Conservation (phyloP, 768 basidiomycete genomes). For the Boletus subcaerulescens region DNA sequence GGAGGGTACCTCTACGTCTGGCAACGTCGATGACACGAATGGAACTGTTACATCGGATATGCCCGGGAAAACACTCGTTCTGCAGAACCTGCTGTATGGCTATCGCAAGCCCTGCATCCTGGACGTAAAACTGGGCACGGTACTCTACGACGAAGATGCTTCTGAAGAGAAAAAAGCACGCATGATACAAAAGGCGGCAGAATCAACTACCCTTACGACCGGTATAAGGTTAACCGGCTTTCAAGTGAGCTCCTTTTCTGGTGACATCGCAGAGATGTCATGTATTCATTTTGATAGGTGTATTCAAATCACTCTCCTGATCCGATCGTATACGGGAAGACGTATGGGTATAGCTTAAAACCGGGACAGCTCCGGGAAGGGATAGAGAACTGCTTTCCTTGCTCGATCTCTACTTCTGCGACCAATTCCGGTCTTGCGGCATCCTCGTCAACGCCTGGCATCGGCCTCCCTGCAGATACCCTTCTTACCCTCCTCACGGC, state of each 20-base stretch:
- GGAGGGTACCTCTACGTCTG: constrained; percentile 60
- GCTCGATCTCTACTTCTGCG: constrained; percentile 25
- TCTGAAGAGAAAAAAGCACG: constrained; percentile 70
- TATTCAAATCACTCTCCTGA: constrained; percentile 57
- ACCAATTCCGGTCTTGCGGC: constrained; percentile 5
- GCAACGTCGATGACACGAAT: not conserved
- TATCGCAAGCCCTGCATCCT: constrained; percentile 84
- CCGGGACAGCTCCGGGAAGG: constrained; percentile 70
- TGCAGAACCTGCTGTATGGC: constrained; percentile 75
- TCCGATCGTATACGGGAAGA: constrained; percentile 65
- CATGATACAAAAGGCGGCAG: constrained; percentile 68
- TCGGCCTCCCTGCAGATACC: constrained; percentile 53
- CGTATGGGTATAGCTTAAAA: constrained; percentile 76
- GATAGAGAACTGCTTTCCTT: constrained; percentile 76
- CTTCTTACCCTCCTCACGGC: constrained; percentile 57
- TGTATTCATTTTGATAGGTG: constrained; percentile 46
- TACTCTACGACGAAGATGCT: constrained; percentile 72
- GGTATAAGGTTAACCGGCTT: constrained; percentile 88
- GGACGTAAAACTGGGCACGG: constrained; percentile 91
- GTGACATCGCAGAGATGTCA: not conserved
- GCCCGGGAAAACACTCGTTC: constrained; percentile 63
- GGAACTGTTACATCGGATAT: not conserved
- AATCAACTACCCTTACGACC: constrained; percentile 70
- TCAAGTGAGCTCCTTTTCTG: constrained; percentile 54
- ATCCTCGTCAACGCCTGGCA: constrained; percentile 9